Evolutionary conservation across 176 grass and related monocot genomes (phyloP).

Genomic region (Olyra latifolia): DNA sequence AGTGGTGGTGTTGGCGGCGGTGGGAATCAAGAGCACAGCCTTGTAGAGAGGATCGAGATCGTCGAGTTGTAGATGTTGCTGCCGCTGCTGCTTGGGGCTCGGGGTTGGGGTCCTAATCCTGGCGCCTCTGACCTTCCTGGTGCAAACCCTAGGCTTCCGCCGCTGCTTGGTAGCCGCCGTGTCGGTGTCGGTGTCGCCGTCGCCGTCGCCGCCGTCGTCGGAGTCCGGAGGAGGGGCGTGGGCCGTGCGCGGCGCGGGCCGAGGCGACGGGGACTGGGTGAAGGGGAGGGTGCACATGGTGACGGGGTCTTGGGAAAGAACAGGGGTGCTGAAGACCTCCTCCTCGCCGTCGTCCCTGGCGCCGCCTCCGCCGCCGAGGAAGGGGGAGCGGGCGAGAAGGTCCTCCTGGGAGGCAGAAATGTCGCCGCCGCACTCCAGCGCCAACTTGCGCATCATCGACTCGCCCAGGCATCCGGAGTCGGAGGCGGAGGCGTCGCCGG

Average conservation of each 20-base stretch:
- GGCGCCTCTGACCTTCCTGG: slow-evolving; percentile 34
- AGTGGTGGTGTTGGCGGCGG: not conserved
- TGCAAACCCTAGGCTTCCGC: slow-evolving; percentile 27
- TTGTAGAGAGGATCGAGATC: slow-evolving; percentile 25
- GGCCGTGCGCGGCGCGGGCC: not conserved
- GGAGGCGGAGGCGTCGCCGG: not conserved
- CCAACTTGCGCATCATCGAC: not conserved
- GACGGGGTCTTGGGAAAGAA: not conserved
- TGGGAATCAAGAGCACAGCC: slow-evolving; percentile 33
- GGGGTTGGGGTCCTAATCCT: slow-evolving; percentile 21
- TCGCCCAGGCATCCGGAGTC: not conserved
- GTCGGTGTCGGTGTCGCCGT: not conserved
- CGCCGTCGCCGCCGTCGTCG: too few relatives aligned
- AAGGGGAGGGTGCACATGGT: slow-evolving; percentile 31
- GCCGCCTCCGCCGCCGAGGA: not conserved
- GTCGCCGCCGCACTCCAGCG: slow-evolving; percentile 23
- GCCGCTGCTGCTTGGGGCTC: not conserved
- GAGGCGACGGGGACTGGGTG: slow-evolving; percentile 16
- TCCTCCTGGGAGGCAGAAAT: slow-evolving; percentile 39
- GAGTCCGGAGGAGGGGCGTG: not conserved
- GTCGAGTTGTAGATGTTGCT: not conserved
- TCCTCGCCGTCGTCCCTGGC: not conserved
- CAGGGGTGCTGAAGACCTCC: slow-evolving; percentile 32
- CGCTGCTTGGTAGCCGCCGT: not conserved
- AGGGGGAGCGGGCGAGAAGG: not conserved